Conservation (phyloP, 306 rosid genomes). For the Dalbergia cultrata region DNA sequence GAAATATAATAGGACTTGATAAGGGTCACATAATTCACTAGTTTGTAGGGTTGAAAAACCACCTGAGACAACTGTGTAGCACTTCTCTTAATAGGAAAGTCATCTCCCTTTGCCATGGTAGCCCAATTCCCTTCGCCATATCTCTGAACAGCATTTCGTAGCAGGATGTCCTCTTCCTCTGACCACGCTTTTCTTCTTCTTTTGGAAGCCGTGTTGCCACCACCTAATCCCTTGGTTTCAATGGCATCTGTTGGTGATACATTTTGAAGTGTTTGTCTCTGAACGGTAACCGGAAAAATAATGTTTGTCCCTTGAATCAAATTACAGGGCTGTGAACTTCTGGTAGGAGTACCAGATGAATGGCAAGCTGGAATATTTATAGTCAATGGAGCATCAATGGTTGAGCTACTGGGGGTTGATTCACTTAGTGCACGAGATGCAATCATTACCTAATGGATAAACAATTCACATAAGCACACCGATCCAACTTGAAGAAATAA, state of each 20-base stretch:
- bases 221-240: constrained; percentile 61
- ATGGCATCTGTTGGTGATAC: constrained; percentile 58
- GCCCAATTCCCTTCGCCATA: constrained; percentile 97
- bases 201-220: constrained; percentile 55
- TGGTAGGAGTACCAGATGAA: constrained; percentile 51
- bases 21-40: constrained; percentile 23
- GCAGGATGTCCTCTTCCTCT: constrained; percentile 84
- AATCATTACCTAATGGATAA: constrained; percentile 73
- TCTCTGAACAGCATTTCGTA: constrained; percentile 79
- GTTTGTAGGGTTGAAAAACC: constrained; percentile 37
- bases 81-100: constrained; percentile 74
- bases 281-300: constrained; percentile 82
- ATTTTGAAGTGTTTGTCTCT: constrained; percentile 67
- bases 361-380: constrained; percentile 69
- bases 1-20: constrained; percentile 29
- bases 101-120: constrained; percentile 68
- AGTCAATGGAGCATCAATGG: constrained; percentile 83
- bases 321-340: constrained; percentile 57
- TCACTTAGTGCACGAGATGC: constrained; percentile 73
- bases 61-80: constrained; percentile 93
- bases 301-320: constrained; percentile 61
- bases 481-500: constrained; percentile 25
- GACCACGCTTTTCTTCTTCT: constrained; percentile 90
- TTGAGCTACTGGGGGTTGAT: constrained; percentile 67
- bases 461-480: constrained; percentile 2